Percentiles rank a stretch among this genome's conserved stretches.
Evolutionary conservation across 2,329 filamentous ascomycete species (phyloP).

Genomic region (Mycocentrospora acerina): DNA sequence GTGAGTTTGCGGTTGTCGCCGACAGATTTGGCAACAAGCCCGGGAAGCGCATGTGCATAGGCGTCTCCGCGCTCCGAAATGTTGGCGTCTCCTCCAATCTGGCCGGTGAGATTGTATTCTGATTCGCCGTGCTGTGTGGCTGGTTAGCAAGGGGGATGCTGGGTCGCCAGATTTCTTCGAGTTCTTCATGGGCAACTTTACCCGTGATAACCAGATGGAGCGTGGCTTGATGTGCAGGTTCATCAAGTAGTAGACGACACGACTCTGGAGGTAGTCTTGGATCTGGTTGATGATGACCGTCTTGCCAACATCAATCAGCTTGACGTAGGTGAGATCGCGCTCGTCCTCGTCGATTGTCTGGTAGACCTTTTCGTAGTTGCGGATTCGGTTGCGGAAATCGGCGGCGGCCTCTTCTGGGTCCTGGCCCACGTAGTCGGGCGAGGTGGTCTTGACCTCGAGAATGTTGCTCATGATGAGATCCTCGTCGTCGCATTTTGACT

Average conservation of each 20-base stretch:
- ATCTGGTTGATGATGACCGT: slow-evolving; percentile 98
- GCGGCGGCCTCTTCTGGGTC: slow-evolving; percentile 88
- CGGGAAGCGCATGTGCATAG: slow-evolving; percentile 82
- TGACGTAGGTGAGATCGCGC: slow-evolving; percentile 86
- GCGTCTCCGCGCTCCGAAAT: slow-evolving; percentile 83
- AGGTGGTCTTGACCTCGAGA: slow-evolving; percentile 93
- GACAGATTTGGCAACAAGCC: slow-evolving; percentile 80
- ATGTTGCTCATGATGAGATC: slow-evolving; percentile 98
- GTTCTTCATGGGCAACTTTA: slow-evolving; percentile 49
- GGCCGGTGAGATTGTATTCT: slow-evolving; percentile 82
- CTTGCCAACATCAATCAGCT: slow-evolving; percentile 93
- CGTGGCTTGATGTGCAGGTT: slow-evolving; percentile 96
- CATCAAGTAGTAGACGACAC: slow-evolving; percentile 97
- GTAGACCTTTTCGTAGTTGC: slow-evolving; percentile 97
- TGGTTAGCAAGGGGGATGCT: slow-evolving; percentile 19
- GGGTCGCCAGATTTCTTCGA: no score
- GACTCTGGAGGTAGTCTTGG: slow-evolving; percentile 92
- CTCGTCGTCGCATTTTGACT: slow-evolving; percentile 95
- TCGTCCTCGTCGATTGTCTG: slow-evolving; percentile 90
- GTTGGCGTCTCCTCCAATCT: slow-evolving; percentile 89
- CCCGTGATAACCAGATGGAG: slow-evolving; percentile 93
- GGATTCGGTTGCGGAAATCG: slow-evolving; percentile 92
- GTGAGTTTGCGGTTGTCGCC: slow-evolving; percentile 70
- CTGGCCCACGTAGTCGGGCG: slow-evolving; percentile 90
- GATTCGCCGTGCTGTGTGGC: slow-evolving; percentile 89